phyloP scores from a whole-genome alignment of 2,329 filamentous ascomycete species.

The Penicillium sp. region DNA sequence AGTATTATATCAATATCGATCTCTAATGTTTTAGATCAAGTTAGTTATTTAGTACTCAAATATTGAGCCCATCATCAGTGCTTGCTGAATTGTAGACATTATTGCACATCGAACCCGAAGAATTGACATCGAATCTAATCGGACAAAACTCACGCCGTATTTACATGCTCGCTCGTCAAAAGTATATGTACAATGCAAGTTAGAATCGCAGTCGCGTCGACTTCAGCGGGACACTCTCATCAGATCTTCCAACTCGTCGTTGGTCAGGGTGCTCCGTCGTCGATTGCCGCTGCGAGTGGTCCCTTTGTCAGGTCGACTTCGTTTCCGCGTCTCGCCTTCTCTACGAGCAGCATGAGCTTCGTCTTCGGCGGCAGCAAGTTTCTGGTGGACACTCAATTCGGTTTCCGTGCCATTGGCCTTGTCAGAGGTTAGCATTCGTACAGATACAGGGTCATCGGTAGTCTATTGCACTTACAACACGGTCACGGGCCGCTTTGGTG shows the following conservation, averaged over 20 bases:
- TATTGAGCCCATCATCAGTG: no score
- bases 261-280: conserved; percentile 43
- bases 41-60: no score
- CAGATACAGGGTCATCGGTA: neutral
- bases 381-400: conserved; percentile 38
- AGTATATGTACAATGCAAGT: conserved; percentile 20
- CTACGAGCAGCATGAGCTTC: conserved; percentile 38
- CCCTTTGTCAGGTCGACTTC: conserved; percentile 28
- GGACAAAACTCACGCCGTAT: neutral
- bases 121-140: no score
- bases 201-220: conserved; percentile 10
- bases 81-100: no score
- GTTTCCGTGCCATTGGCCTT: conserved; percentile 17
- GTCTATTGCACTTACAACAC: conserved; percentile 24
- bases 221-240: conserved; percentile 28
- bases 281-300: conserved; percentile 27
- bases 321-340: conserved; percentile 34
- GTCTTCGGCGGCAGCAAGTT: conserved; percentile 40
- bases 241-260: conserved; percentile 41
- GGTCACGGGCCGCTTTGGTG: conserved; percentile 25
- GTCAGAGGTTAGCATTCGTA: conserved; percentile 7
- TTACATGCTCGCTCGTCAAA: no score
- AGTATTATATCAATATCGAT: no score
- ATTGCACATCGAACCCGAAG: no score
- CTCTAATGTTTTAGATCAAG: no score